Evolutionary conservation across 257 asterid genomes (phyloP).

Genomic region (Salvia hispanica): DNA sequence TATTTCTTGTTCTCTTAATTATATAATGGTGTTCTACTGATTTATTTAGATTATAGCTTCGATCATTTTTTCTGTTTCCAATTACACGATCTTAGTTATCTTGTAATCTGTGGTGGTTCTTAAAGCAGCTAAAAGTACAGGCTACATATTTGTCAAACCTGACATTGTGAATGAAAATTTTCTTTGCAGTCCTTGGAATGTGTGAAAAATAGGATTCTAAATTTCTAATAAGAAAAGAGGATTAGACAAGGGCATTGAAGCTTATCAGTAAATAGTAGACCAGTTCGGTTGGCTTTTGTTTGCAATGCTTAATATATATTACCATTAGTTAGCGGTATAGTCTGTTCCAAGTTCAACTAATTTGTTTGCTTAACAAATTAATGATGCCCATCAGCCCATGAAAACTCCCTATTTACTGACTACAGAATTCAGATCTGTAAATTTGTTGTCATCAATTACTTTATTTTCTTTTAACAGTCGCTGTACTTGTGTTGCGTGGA

Average conservation of each 20-base stretch:
- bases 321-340: background rate
- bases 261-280: background rate
- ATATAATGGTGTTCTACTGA: background rate
- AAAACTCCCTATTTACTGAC: background rate
- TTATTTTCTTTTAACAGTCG: slow-evolving; percentile 63
- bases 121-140: background rate
- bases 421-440: background rate
- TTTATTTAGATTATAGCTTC: background rate
- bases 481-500: slow-evolving; percentile 89
- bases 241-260: background rate
- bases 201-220: background rate
- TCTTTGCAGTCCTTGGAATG: background rate
- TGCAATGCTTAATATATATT: background rate
- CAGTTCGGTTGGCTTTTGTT: background rate
- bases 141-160: background rate
- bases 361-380: background rate
- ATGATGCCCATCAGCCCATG: background rate
- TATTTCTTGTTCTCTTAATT: background rate
- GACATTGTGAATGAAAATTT: background rate
- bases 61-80: background rate
- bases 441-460: slow-evolving; percentile 9
- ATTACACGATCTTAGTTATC: slow-evolving; percentile 3
- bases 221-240: background rate
- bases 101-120: background rate
- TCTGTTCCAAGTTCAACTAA: background rate